phyloP scores from a whole-genome alignment of 139 green algal genomes.

The Medakamo hakoo region DNA sequence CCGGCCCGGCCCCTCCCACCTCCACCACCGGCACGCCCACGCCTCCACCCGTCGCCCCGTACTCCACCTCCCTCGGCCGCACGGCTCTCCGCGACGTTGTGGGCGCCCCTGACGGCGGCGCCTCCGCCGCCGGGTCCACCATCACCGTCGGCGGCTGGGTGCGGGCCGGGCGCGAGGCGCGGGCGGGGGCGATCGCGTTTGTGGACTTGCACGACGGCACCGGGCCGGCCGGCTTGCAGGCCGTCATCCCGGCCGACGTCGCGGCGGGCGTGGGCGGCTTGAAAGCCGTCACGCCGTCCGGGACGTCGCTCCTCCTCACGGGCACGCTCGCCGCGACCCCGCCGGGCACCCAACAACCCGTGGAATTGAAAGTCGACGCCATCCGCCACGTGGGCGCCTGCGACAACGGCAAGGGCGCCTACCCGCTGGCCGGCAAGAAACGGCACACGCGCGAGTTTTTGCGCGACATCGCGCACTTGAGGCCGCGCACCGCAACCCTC shows the following conservation, averaged over 20 bases:
- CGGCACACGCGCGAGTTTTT: slow-evolving; percentile 88
- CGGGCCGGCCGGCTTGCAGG: slow-evolving; percentile 69
- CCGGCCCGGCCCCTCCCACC: too few relatives aligned
- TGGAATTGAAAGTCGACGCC: slow-evolving; percentile 69
- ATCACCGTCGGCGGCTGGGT: slow-evolving; percentile 91
- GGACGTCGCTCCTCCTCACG: slow-evolving; percentile 72
- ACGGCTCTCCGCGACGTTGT: slow-evolving; percentile 47
- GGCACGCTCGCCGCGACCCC: slow-evolving; percentile 66
- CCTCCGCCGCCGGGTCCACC: slow-evolving; percentile 10
- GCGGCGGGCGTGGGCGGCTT: slow-evolving; percentile 46
- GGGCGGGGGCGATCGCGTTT: slow-evolving; percentile 84
- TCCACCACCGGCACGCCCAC: slow-evolving; percentile 20
- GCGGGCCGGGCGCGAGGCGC: slow-evolving; percentile 85
- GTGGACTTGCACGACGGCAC: slow-evolving; percentile 96
- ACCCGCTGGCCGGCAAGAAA: slow-evolving; percentile 96
- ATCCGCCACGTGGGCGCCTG: slow-evolving; percentile 68
- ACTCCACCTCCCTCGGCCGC: slow-evolving; percentile 29
- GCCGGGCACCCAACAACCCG: slow-evolving; percentile 67
- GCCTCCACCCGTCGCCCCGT: slow-evolving; percentile 22
- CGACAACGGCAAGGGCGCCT: slow-evolving; percentile 52
- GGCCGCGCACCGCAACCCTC: slow-evolving; percentile 92
- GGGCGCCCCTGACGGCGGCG: slow-evolving; percentile 33
- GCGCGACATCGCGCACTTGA: slow-evolving; percentile 81
- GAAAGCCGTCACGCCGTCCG: slow-evolving; percentile 51
- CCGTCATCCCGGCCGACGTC: slow-evolving; percentile 66